Percentiles rank a stretch among this genome's conserved stretches.
phyloP scores from a whole-genome alignment of 345 rosid genomes.

The Jatropha curcas region DNA sequence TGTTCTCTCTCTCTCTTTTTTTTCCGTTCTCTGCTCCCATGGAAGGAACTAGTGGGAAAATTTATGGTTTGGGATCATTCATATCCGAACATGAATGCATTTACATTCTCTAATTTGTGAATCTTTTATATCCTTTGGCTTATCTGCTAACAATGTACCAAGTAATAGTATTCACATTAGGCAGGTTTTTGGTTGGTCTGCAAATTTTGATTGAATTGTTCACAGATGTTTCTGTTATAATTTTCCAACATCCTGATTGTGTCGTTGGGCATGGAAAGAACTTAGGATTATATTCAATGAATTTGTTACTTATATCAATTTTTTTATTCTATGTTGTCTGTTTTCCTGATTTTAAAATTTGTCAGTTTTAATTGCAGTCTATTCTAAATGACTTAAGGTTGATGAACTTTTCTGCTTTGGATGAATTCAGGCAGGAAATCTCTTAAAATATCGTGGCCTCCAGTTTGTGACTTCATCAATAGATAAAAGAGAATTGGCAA shows the following conservation, averaged over 20 bases:
- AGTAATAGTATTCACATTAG: not conserved
- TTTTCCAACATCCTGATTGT: not conserved
- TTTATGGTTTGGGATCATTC: not conserved
- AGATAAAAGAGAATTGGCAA: conserved; percentile 56
- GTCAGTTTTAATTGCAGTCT: not conserved
- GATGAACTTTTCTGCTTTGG: conserved; percentile 12
- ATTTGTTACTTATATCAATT: not conserved
- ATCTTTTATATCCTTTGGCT: not conserved
- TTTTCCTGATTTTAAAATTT: not conserved
- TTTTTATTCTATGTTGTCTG: not conserved
- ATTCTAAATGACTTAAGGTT: not conserved
- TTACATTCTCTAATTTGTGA: not conserved
- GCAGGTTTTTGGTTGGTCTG: not conserved
- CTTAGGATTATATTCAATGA: not conserved
- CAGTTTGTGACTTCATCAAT: conserved; percentile 72
- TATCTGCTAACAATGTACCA: not conserved
- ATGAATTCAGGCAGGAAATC: conserved; percentile 57
- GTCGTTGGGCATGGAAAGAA: too few species aligned
- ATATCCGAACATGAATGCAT: not conserved
- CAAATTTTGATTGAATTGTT: not conserved
- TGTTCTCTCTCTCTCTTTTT: not conserved
- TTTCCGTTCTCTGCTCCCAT: not conserved
- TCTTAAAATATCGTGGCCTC: conserved; percentile 58
- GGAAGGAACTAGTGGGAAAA: not conserved
- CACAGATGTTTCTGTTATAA: too few species aligned